Evolutionary conservation across 164 flowering plant species (phyloP).

Genomic region (Akebia trifoliata): DNA sequence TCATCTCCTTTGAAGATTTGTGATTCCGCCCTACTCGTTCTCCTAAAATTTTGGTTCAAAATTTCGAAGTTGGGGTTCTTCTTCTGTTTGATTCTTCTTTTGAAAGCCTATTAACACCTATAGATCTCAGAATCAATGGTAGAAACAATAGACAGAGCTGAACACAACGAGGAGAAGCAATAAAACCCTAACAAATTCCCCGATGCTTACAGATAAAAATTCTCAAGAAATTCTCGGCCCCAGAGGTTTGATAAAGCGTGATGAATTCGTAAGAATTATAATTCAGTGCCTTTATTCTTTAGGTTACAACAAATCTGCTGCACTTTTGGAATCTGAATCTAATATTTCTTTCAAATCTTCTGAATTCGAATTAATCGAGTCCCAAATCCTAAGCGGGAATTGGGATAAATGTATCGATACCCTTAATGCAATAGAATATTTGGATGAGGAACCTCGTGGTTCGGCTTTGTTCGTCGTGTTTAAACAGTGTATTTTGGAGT

Average conservation of each 20-base stretch:
- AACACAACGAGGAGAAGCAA: no score
- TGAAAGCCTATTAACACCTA: no score
- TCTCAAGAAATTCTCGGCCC: constrained; percentile 34
- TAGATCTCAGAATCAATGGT: constrained; percentile 1
- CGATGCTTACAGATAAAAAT: constrained; percentile 30
- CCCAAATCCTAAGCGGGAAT: constrained; percentile 41
- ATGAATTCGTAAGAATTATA: constrained; percentile 63
- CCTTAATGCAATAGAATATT: constrained; percentile 29
- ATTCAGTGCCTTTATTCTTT: constrained; percentile 63
- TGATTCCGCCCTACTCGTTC: no score
- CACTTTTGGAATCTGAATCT: constrained; percentile 70
- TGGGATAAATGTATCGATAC: constrained; percentile 62
- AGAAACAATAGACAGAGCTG: neutral
- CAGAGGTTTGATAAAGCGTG: constrained; percentile 49
- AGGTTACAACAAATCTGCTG: constrained; percentile 64
- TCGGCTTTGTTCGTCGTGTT: constrained; percentile 53
- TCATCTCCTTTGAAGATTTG: no score
- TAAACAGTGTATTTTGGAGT: constrained; percentile 57
- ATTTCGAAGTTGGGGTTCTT: no score
- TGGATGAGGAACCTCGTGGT: constrained; percentile 43
- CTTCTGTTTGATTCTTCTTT: no score
- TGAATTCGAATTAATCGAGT: constrained; percentile 40
- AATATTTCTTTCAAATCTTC: constrained; percentile 36
- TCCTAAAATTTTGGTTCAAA: no score
- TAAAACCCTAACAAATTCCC: no score